Base-by-base conservation (phyloP, 2,329 filamentous ascomycete species). In the Penicillium olsonii region DNA sequence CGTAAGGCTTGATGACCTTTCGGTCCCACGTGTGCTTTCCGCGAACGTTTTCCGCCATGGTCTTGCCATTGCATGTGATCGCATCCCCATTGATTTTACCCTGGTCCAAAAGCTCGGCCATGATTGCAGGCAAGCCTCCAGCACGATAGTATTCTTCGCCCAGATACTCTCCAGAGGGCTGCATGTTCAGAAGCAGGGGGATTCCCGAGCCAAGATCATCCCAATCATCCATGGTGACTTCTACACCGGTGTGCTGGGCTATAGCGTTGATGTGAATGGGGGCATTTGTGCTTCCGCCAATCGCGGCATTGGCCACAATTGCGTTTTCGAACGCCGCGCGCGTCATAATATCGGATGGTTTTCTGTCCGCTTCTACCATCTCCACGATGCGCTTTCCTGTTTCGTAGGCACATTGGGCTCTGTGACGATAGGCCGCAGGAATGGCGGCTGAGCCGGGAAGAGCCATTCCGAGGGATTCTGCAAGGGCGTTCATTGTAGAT, bases 221-320 rank as follows among this genome's bases (percentile, higher is more conserved):
- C 78, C 79, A 82, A 59, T 82, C 79, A 52, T 82, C 75, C 26
- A 81, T 62, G 11, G 74, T 69, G 0, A 83, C 62, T 1, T 72
- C 62, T 1, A 83, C 74, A 1, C 78, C 78, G 10, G 80, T 74
- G 45, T 82, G 79, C 51, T 76, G 78, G 2, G 80, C 79, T 18
- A 82, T 74, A 9, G 79, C 80, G 33, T 75, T 78, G 40, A 82
- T 65, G 59, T 82, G 80, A 41, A 83, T 81, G 0, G 79, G 78
- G 0, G 79, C 79, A 53, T 83, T 83, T 4, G 79, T 81, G 53
- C 76, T 80, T 12, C 80, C 80, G 20, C 80, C 80, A 45, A 82
- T 80, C 17, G 79, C 79, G 2, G 77, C 78, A 52, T 80, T 81
- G 35, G 72, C 73, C 5, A 77, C 75, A 22, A 83, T 79, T 6